Percentiles rank a stretch among this genome's conserved stretches.
Conservation (phyloP, 208 protist genomes). For the Trypanosoma grayi region DNA sequence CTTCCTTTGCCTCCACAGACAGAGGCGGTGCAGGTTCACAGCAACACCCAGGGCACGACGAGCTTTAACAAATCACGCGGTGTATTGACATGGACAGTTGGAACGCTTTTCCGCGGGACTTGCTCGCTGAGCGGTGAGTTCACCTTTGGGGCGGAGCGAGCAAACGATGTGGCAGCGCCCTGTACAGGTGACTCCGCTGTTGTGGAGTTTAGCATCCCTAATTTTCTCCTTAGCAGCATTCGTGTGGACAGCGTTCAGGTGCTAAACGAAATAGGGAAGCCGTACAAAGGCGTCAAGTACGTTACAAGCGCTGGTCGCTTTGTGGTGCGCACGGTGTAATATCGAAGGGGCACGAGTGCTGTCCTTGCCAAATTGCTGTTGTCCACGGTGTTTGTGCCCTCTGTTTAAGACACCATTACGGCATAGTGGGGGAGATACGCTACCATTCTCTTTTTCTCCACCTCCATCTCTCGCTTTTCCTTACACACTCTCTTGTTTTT, state of each 20-base stretch:
- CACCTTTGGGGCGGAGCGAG: slow-evolving; percentile 29
- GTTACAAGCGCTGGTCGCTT: slow-evolving; percentile 74
- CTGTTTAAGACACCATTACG: too few relatives aligned
- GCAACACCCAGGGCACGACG: slow-evolving; percentile 65
- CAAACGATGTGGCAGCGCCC: slow-evolving; percentile 19
- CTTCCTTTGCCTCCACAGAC: slow-evolving; percentile 64
- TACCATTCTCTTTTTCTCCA: slow-evolving; percentile 12
- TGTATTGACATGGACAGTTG: slow-evolving; percentile 79
- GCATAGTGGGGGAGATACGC: too few relatives aligned
- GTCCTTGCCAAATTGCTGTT: not conserved
- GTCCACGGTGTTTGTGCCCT: slow-evolving; percentile 2
- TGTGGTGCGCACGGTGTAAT: slow-evolving; percentile 69
- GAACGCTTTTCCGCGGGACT: slow-evolving; percentile 48
- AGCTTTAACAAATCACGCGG: slow-evolving; percentile 62
- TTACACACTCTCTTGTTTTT: not conserved
- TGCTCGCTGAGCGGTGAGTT: slow-evolving; percentile 78
- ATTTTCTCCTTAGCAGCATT: slow-evolving; percentile 62
- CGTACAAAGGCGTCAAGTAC: slow-evolving; percentile 91
- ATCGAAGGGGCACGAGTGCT: not conserved
- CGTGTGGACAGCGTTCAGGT: slow-evolving; percentile 84
- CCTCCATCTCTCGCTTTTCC: slow-evolving; percentile 11
- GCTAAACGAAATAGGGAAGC: slow-evolving; percentile 64
- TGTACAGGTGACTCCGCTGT: slow-evolving; percentile 34
- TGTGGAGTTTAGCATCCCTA: slow-evolving; percentile 75
- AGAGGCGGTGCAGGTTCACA: slow-evolving; percentile 55